phyloP scores from a whole-genome alignment of 257 asterid genomes.

The Jacaranda copaia region DNA sequence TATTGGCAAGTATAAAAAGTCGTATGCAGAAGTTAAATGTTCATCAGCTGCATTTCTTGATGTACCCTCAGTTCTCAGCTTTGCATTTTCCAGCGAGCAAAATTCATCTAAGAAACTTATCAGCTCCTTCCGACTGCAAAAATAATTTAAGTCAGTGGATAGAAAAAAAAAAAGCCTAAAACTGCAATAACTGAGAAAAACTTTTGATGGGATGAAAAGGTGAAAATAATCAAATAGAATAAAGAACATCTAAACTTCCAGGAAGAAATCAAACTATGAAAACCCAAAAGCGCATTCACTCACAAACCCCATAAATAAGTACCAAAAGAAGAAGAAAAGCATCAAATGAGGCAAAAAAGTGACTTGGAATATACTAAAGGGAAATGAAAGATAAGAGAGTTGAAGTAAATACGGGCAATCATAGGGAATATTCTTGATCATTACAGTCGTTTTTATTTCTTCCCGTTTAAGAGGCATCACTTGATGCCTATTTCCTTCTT shows the following conservation, averaged over 20 bases:
- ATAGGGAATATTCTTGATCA: conserved; percentile 76
- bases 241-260: neutral
- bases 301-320: neutral
- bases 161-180: neutral
- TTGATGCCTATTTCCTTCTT: conserved; percentile 5
- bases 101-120: conserved; percentile 48
- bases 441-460: conserved; percentile 50
- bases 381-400: neutral
- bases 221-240: neutral
- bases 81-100: conserved; percentile 51
- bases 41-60: neutral
- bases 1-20: conserved; percentile 69
- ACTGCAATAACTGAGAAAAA: neutral
- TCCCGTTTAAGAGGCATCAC: conserved; percentile 43
- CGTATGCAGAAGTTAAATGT: conserved; percentile 50
- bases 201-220: neutral
- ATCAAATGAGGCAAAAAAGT: neutral
- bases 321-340: neutral
- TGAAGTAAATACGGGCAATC: conserved; percentile 48
- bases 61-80: conserved; percentile 11
- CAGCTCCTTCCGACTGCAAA: conserved; percentile 52
- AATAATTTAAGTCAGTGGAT: neutral
- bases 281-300: neutral
- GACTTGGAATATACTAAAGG: neutral
- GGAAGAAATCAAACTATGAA: neutral